Evolutionary conservation across 2,329 filamentous ascomycete genomes (phyloP).

Genomic region (Xylaria polymorpha): DNA sequence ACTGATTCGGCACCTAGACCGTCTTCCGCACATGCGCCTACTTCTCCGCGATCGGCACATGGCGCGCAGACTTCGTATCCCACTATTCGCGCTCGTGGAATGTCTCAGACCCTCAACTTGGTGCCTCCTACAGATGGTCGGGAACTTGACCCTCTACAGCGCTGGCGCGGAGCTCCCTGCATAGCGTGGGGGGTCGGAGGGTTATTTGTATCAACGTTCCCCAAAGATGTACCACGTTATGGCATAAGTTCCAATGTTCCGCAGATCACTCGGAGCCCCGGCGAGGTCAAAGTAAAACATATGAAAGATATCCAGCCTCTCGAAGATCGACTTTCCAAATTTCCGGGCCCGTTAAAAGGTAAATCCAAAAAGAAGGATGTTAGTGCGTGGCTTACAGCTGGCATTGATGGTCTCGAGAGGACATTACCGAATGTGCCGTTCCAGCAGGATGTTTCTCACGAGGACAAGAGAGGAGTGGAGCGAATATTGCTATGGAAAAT

Average conservation of each 20-base stretch:
- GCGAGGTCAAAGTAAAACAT: conserved; percentile 81
- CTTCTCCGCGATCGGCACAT: conserved; percentile 51
- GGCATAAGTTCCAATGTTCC: conserved; percentile 77
- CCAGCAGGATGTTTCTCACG: conserved; percentile 63
- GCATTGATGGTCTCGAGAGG: conserved; percentile 79
- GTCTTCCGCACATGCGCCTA: conserved; percentile 63
- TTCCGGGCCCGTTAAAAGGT: conserved; percentile 87
- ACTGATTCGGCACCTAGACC: conserved; percentile 64
- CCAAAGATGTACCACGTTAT: conserved; percentile 88
- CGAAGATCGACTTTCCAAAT: conserved; percentile 78
- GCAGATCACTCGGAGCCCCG: conserved; percentile 83
- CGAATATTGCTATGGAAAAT: conserved; percentile 89
- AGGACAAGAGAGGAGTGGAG: conserved; percentile 80
- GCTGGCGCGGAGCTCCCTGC: conserved; percentile 91
- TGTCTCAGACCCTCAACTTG: conserved; percentile 67
- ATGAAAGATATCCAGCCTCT: conserved; percentile 79
- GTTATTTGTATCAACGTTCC: conserved; percentile 83
- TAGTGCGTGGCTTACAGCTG: conserved; percentile 79
- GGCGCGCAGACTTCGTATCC: conserved; percentile 42
- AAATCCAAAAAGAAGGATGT: conserved; percentile 98
- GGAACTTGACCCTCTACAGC: conserved; percentile 80
- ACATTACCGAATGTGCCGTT: conserved; percentile 62
- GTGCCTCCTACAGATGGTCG: conserved; percentile 73
- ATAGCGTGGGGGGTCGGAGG: conserved; percentile 92
- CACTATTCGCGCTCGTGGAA: conserved; percentile 59